A percentile compares a stretch with the other conserved stretches of the same genome.
phyloP scores from a whole-genome alignment of 148 eudicot genomes.

The Chenopodium formosanum region DNA sequence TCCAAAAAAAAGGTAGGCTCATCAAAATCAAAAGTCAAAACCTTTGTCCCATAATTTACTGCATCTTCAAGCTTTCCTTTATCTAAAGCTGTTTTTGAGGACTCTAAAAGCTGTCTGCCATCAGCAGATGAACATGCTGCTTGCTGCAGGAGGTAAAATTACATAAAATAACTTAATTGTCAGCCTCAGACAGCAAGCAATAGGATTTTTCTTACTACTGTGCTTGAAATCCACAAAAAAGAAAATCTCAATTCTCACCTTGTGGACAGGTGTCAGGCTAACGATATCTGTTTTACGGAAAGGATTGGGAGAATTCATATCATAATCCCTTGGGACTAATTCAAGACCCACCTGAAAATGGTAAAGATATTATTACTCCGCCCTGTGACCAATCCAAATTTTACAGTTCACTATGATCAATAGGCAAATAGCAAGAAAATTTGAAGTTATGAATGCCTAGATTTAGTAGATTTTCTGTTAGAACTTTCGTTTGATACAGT shows the following conservation, averaged over 20 bases:
- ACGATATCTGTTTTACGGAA: constrained; percentile 72
- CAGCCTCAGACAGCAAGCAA: constrained; percentile 17
- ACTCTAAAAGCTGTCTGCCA: constrained; percentile 96
- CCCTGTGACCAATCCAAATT: neutral
- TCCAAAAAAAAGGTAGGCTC: neutral
- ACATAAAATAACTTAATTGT: neutral
- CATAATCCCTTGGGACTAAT: constrained; percentile 92
- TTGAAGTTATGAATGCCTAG: constrained; percentile 2
- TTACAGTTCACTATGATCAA: neutral
- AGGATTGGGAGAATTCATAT: constrained; percentile 87
- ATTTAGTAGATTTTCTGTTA: constrained; percentile 3
- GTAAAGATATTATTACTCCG: constrained; percentile 4
- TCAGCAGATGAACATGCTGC: constrained; percentile 99
- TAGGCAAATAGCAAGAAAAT: neutral
- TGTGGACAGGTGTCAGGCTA: constrained; percentile 91
- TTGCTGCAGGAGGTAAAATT: constrained; percentile 60
- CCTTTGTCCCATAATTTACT: constrained; percentile 98
- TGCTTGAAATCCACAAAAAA: constrained; percentile 9
- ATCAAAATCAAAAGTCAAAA: constrained; percentile 27
- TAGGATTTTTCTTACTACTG: neutral
- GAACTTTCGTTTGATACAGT: neutral
- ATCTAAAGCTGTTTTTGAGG: constrained; percentile 97
- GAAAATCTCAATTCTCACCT: constrained; percentile 54
- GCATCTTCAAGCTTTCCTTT: constrained; percentile 99
- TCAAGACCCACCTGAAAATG: constrained; percentile 85